Evolutionary conservation across 176 grass and related monocot species (phyloP).

Genomic region (Bolboschoenus planiculmis): DNA sequence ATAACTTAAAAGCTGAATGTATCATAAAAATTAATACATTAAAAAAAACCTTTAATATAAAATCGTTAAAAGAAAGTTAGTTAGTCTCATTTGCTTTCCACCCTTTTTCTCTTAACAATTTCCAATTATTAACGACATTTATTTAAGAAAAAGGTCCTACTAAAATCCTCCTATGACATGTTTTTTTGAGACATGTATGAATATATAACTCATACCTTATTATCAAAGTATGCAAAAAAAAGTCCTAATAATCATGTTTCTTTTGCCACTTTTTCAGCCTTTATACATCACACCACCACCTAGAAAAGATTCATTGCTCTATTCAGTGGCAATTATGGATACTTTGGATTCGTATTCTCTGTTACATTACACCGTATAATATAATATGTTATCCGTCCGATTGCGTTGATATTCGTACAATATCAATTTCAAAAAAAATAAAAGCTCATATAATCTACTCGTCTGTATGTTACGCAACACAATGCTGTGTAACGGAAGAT

Average conservation of each 20-base stretch:
- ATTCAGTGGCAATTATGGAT: neutral
- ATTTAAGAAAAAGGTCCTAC: neutral
- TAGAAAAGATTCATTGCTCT: constrained; percentile 13
- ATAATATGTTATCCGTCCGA: too few relatives aligned
- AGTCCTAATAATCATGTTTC: constrained; percentile 4
- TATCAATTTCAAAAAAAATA: too few relatives aligned
- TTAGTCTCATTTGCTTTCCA: neutral
- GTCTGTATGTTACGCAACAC: too few relatives aligned
- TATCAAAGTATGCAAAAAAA: neutral
- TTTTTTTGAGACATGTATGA: neutral
- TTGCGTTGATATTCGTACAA: too few relatives aligned
- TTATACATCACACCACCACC: neutral
- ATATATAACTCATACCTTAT: neutral
- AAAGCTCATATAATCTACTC: too few relatives aligned
- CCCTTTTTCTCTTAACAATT: neutral
- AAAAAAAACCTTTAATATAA: neutral
- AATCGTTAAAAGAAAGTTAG: neutral
- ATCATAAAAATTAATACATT: neutral
- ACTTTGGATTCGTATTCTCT: too few relatives aligned
- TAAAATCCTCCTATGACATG: neutral
- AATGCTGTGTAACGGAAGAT: too few relatives aligned
- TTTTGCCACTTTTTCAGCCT: constrained; percentile 8
- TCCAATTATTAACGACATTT: neutral
- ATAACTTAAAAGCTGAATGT: too few relatives aligned
- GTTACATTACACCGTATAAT: too few relatives aligned